Evolutionary conservation across 805 yeast genomes (phyloP).

Genomic region (Saccharomycopsis lassenensis): DNA sequence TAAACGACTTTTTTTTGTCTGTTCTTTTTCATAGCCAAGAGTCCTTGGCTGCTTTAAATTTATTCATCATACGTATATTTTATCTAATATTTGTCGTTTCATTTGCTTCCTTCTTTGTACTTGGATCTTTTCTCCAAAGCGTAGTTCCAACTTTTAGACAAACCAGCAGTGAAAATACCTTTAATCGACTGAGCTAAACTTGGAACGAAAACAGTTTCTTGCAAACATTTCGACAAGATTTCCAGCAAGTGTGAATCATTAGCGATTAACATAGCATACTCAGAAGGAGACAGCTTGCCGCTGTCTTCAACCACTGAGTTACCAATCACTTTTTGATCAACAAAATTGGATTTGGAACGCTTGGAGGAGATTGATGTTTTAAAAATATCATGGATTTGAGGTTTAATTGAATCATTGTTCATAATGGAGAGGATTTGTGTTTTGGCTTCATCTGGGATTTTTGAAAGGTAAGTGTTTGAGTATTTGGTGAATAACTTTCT

Average conservation of each 20-base stretch:
- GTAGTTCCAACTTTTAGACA: slow-evolving; percentile 56
- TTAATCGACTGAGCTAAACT: slow-evolving; percentile 68
- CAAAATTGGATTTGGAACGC: too few relatives aligned
- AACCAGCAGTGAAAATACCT: slow-evolving; percentile 84
- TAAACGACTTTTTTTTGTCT: too few relatives aligned
- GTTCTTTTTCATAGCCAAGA: slow-evolving; percentile 28
- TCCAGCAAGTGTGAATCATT: slow-evolving; percentile 28
- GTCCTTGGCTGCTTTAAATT: too few relatives aligned
- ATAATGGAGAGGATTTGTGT: too few relatives aligned
- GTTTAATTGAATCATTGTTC: slow-evolving; percentile 2
- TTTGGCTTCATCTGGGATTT: too few relatives aligned
- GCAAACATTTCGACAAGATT: slow-evolving; percentile 31
- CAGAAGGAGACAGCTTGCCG: slow-evolving; percentile 20
- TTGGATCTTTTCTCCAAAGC: slow-evolving; percentile 58
- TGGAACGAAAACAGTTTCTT: slow-evolving; percentile 52
- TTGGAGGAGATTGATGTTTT: slow-evolving; percentile 8
- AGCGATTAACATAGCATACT: slow-evolving; percentile 34
- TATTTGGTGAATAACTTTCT: slow-evolving; percentile 26
- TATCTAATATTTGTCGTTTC: not conserved
- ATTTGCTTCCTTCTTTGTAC: slow-evolving; percentile 8
- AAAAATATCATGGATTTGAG: slow-evolving; percentile 18
- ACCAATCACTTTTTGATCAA: too few relatives aligned
- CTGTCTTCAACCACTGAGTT: too few relatives aligned
- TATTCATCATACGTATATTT: too few relatives aligned
- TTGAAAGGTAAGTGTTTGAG: too few relatives aligned